A percentile compares a stretch with the other conserved stretches of the same genome.
Conservation (phyloP, 2,329 filamentous ascomycete genomes). For the Blastomyces silverae region DNA sequence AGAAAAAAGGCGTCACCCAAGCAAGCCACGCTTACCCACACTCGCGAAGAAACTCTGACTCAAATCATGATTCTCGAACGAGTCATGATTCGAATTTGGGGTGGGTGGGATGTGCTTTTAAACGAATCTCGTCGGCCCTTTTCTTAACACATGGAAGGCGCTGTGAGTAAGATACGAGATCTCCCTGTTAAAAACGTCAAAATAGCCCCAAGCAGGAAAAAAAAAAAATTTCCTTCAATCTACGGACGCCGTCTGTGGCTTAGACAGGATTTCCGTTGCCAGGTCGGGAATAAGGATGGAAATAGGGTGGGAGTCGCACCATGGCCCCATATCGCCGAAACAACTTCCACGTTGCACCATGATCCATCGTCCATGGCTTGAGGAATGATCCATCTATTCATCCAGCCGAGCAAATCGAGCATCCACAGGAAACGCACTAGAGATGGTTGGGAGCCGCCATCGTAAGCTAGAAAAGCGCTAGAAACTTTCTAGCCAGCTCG, state of each 20-base stretch:
- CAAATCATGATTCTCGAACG: background rate
- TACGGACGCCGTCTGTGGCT: background rate
- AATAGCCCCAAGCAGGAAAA: background rate
- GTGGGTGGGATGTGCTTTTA: background rate
- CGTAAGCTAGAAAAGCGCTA: slow-evolving; percentile 12
- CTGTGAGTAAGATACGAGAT: background rate
- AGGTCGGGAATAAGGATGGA: background rate
- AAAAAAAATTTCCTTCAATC: background rate
- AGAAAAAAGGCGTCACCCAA: background rate
- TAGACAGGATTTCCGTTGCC: background rate
- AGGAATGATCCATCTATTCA: slow-evolving; percentile 2
- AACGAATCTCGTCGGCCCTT: background rate
- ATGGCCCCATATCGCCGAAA: background rate
- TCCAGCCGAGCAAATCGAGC: background rate
- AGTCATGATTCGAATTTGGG: background rate
- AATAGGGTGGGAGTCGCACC: background rate
- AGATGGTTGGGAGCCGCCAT: background rate
- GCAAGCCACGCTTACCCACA: background rate
- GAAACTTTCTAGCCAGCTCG: background rate
- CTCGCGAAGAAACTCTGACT: background rate
- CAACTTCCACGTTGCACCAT: slow-evolving; percentile 7
- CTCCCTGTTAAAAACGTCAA: background rate
- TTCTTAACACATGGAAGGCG: background rate
- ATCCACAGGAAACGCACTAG: background rate
- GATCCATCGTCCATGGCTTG: background rate